Base-by-base conservation (phyloP, 805 yeast genomes). In the Saccharomycopsis malanga region DNA sequence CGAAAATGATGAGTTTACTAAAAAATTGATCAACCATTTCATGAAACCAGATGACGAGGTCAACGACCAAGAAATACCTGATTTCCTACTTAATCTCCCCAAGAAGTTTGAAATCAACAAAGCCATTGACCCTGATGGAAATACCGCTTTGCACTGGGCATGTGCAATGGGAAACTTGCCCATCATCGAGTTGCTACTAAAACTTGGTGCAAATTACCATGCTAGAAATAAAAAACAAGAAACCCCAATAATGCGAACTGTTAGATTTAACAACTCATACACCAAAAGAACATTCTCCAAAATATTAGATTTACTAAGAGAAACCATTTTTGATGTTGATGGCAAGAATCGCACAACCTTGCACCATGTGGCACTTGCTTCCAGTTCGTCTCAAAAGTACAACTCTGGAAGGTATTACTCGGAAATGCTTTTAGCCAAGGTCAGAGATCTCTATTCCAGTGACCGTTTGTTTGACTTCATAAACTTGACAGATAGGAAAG, bases 91-190 rank as follows among this genome's bases (percentile, higher is more conserved):
- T 24, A 64, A 70, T 43, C 83, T 85, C 4, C 91, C 93, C 1
- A 65, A 68, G 32, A 76, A 76, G 56, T 77, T 82, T 48, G 75
- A 81, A 54, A 73, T 85, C 52, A 75, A 81, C 67, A 80, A 70
- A 60, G 86, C 83, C 45, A 86, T 93, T 22, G 98, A 93, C 61
- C 89, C 86, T 49, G 97, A 93, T 59, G 94, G 96, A 1, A 94
- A 93, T 60, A 85, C 96, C 0, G 83, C 95, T 1, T 79, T 93
- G 56, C 98, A 93, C 64, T 93, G 98, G 97, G 95, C 98, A 0
- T 87, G 97, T 51, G 84, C 98, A 1, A 87, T 93, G 76, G 98
- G 98, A 3, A 86, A 82, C 60, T 65, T 83, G 29, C 75, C 74
- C 40, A 79, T 89, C 65, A 80, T 87, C 47, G 93, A 83, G 55